phyloP scores from a whole-genome alignment of 805 yeast species.

The Kluyveromyces starmeri region DNA sequence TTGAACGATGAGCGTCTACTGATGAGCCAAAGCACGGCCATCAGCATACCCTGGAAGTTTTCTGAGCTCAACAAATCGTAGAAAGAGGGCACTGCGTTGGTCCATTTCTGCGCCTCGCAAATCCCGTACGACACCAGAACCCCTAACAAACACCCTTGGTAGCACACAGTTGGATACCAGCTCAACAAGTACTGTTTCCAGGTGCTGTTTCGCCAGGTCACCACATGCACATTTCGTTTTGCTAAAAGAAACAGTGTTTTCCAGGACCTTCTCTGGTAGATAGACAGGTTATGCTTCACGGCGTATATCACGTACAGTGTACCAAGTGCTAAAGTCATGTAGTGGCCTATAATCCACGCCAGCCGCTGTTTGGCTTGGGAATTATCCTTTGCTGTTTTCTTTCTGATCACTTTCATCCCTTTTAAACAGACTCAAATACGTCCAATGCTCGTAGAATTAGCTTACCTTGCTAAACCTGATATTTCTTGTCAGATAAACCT shows the following conservation, averaged over 20 bases:
- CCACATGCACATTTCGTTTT: slow-evolving; percentile 9
- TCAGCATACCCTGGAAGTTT: slow-evolving; percentile 59
- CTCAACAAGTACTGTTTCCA: slow-evolving; percentile 6
- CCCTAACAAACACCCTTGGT: slow-evolving; percentile 50
- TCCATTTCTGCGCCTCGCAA: slow-evolving; percentile 51
- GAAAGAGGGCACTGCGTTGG: slow-evolving; percentile 50
- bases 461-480: no score
- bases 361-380: slow-evolving; percentile 18
- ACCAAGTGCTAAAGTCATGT: slow-evolving; percentile 19
- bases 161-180: slow-evolving; percentile 38
- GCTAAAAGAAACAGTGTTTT: slow-evolving; percentile 24
- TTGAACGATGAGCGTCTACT: slow-evolving; percentile 60
- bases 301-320: slow-evolving; percentile 21
- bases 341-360: slow-evolving; percentile 27
- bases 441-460: no score
- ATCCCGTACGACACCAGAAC: slow-evolving; percentile 42
- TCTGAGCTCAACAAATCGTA: slow-evolving; percentile 60
- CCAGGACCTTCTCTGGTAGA: slow-evolving; percentile 29
- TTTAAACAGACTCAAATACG: no score
- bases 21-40: slow-evolving; percentile 52
- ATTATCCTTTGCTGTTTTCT: slow-evolving; percentile 14
- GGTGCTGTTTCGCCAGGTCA: slow-evolving; percentile 5
- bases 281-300: slow-evolving; percentile 17
- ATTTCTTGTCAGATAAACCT: no score
- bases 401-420: slow-evolving; percentile 23